phyloP scores from a whole-genome alignment of 306 rosid species.

The Senna siamea region DNA sequence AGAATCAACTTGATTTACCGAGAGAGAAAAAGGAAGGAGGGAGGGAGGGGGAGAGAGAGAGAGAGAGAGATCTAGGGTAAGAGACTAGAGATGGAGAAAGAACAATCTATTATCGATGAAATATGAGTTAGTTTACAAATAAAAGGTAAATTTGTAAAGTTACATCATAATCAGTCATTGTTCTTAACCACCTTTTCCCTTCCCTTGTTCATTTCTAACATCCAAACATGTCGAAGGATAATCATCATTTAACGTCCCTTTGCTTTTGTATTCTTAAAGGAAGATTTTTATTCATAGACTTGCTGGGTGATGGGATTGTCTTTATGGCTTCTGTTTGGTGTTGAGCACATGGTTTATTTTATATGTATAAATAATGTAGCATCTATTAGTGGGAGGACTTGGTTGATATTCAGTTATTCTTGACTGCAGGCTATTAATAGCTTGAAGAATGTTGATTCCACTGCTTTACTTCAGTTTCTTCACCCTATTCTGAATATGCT shows the following conservation, averaged over 20 bases:
- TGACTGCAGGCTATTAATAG: conserved; percentile 93
- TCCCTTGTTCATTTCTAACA: background rate
- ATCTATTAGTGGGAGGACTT: background rate
- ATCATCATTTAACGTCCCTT: background rate
- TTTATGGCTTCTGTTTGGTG: background rate
- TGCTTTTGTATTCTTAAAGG: background rate
- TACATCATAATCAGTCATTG: background rate
- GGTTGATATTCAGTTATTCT: conserved; percentile 31
- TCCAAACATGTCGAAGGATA: background rate
- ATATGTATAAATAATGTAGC: too few species aligned
- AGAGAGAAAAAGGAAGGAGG: too few species aligned
- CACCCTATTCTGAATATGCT: conserved; percentile 97
- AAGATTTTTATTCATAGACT: background rate
- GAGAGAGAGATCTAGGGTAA: background rate
- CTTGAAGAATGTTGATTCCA: conserved; percentile 98
- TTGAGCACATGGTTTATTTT: background rate
- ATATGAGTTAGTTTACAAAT: background rate
- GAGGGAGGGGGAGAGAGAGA: too few species aligned
- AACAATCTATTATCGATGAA: background rate
- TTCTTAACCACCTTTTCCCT: background rate
- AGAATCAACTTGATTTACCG: background rate
- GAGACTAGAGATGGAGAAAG: background rate
- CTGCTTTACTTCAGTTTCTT: conserved; percentile 98
- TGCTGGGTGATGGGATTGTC: background rate
- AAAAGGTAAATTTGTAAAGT: background rate